Percentiles rank a stretch among this genome's conserved stretches.
Conservation (phyloP, 345 rosid species). For the Dimocarpus longan region DNA sequence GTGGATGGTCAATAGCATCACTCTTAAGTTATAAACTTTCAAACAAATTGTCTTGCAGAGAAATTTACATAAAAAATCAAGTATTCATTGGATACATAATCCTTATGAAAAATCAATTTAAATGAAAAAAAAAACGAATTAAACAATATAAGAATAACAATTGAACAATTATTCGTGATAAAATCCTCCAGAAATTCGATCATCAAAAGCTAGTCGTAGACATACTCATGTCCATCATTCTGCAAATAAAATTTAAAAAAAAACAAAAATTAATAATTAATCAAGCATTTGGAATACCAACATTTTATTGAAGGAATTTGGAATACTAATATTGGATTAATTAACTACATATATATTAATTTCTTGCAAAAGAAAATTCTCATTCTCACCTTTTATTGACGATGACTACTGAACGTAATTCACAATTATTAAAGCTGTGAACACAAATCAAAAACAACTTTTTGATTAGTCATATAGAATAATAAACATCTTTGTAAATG, state of each 20-base stretch:
- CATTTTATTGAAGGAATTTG: no score
- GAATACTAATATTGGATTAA: no score
- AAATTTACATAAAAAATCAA: no score
- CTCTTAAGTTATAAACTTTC: no score
- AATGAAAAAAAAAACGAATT: neutral
- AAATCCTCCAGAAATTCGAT: neutral
- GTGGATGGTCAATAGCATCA: no score
- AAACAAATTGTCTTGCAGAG: no score
- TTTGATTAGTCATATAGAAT: neutral
- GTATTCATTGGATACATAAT: neutral
- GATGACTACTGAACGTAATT: slow-evolving; percentile 12
- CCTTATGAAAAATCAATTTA: neutral
- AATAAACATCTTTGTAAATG: no score
- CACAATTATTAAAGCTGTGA: slow-evolving; percentile 12
- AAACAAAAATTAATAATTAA: neutral
- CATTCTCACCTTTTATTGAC: slow-evolving; percentile 3
- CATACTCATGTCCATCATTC: slow-evolving; percentile 6
- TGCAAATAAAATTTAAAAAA: neutral
- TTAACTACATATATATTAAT: no score
- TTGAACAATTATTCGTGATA: neutral
- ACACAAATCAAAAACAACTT: neutral
- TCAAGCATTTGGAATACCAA: neutral
- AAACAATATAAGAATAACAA: neutral
- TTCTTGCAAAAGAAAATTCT: neutral
- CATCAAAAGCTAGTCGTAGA: neutral